Percentiles rank a stretch among this genome's conserved stretches.
Evolutionary conservation across 768 basidiomycete genomes (phyloP).

Genomic region (Imleria badia): DNA sequence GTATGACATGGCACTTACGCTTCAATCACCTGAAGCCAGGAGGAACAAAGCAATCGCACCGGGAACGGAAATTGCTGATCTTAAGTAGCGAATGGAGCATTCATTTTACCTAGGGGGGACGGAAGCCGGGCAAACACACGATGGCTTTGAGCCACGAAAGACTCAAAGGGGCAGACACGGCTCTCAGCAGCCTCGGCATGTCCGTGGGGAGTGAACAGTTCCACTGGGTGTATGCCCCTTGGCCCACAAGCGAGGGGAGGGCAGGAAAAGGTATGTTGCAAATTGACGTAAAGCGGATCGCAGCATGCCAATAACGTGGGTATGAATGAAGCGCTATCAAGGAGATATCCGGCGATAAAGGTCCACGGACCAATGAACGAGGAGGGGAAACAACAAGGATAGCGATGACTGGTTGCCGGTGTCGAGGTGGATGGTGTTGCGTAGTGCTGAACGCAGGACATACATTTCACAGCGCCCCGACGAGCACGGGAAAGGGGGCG

Average conservation of each 20-base stretch:
- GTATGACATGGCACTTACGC: constrained; percentile 15
- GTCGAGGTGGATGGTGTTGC: not conserved
- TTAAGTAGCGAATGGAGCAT: constrained; percentile 15
- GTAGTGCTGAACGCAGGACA: constrained; percentile 3
- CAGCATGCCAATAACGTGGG: constrained; percentile 20
- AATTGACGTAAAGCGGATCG: constrained; percentile 31
- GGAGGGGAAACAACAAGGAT: not conserved
- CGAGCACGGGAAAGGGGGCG: constrained; percentile 16
- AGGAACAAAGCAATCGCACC: constrained; percentile 2
- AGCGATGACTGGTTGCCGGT: not conserved
- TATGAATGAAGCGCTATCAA: constrained; percentile 16
- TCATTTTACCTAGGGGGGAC: constrained; percentile 15
- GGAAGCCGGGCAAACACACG: constrained; percentile 8
- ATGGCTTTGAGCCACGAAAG: constrained; percentile 11
- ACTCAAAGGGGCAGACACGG: constrained; percentile 13
- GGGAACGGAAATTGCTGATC: constrained; percentile 29
- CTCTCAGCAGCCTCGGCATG: constrained; percentile 22
- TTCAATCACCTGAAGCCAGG: constrained; percentile 13
- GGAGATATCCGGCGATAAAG: constrained; percentile 31
- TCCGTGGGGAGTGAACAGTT: constrained; percentile 28
- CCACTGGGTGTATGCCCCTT: constrained; percentile 20
- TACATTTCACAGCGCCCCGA: constrained; percentile 14
- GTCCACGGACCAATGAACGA: constrained; percentile 18
- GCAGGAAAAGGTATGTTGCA: constrained; percentile 30
- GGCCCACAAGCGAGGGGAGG: constrained; percentile 31